Evolutionary conservation across 2,329 filamentous ascomycete species (phyloP).

Genomic region (Aspergillus sp.): DNA sequence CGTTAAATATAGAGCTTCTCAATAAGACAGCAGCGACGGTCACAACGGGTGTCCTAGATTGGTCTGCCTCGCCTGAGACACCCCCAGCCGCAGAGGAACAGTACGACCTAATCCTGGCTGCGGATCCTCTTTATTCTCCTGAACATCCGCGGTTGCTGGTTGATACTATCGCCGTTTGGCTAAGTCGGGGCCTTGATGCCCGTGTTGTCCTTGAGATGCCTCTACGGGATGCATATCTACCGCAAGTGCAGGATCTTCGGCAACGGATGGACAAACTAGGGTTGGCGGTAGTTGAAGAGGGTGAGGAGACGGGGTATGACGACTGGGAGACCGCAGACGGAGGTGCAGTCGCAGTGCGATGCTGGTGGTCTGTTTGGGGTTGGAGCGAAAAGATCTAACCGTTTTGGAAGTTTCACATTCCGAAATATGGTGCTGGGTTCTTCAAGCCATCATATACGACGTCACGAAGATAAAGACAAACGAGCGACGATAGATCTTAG

Average conservation of each 20-base stretch:
- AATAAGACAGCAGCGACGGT: constrained; percentile 56
- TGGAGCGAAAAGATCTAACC: constrained; percentile 39
- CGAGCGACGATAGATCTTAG: constrained; percentile 2
- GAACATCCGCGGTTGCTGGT: constrained; percentile 75
- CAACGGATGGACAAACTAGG: constrained; percentile 58
- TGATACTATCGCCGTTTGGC: constrained; percentile 66
- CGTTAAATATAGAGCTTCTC: constrained; percentile 61
- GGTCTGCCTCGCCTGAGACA: constrained; percentile 49
- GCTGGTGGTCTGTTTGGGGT: constrained; percentile 51
- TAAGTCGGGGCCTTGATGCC: constrained; percentile 57
- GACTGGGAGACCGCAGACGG: constrained; percentile 48
- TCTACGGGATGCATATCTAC: constrained; percentile 65
- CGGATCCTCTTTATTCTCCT: constrained; percentile 84
- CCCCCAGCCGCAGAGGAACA: constrained; percentile 33
- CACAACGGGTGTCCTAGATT: constrained; percentile 69
- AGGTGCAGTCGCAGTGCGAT: constrained; percentile 42
- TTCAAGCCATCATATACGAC: constrained; percentile 18
- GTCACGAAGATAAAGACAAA: constrained; percentile 31
- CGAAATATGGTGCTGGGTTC: neutral
- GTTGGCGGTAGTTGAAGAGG: constrained; percentile 53
- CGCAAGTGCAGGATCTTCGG: constrained; percentile 64
- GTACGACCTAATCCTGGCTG: constrained; percentile 71
- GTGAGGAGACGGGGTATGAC: constrained; percentile 47
- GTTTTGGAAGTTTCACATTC: neutral
- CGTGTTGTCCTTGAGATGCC: constrained; percentile 80